Evolutionary conservation across 768 basidiomycete genomes (phyloP).

Genomic region (Xerocomellus chrysenteron): DNA sequence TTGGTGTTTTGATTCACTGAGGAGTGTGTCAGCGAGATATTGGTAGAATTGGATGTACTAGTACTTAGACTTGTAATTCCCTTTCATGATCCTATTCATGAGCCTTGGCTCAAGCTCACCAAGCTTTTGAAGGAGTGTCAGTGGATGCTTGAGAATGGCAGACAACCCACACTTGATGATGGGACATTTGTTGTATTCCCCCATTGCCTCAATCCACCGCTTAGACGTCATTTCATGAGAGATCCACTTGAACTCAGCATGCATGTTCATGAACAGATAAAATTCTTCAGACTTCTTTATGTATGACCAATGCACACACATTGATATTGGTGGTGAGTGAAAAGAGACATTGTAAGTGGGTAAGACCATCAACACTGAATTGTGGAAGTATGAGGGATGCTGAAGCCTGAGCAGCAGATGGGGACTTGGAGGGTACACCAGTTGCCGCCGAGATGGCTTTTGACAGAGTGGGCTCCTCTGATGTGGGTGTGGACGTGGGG

Average conservation of each 20-base stretch:
- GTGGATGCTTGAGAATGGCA: background rate
- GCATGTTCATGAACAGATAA: background rate
- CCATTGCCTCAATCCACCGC: background rate
- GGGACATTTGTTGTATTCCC: background rate
- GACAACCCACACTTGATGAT: background rate
- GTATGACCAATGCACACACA: background rate
- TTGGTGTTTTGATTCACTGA: too few species aligned
- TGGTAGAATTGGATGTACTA: too few species aligned
- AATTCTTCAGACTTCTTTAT: background rate
- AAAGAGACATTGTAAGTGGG: background rate
- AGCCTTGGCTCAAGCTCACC: background rate
- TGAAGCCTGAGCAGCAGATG: too few species aligned
- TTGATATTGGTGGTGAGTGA: background rate
- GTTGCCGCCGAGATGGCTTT: too few species aligned
- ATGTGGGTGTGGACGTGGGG: too few species aligned
- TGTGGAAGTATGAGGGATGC: background rate
- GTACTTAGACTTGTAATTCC: too few species aligned
- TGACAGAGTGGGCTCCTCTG: too few species aligned
- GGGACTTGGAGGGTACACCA: too few species aligned
- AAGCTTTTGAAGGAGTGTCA: background rate
- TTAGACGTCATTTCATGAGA: too few species aligned
- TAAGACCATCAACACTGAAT: background rate
- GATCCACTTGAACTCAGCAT: background rate
- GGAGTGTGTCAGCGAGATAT: too few species aligned
- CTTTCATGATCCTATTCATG: too few species aligned